Base-by-base conservation (phyloP, 129 eudicot species). In the Pseudognaphalium luteoalbum region DNA sequence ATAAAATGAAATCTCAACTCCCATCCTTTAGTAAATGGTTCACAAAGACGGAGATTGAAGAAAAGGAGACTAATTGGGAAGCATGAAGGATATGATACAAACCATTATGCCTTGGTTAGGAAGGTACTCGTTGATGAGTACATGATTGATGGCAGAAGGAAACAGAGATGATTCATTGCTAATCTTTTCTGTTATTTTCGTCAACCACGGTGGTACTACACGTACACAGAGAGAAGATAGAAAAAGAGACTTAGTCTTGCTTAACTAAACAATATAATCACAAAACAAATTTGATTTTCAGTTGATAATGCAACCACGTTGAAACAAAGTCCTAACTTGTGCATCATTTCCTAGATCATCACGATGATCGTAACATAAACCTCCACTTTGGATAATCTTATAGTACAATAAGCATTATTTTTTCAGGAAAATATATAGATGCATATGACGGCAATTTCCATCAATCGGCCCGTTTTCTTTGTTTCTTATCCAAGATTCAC, bases 21-120 rank as follows among this genome's bases (percentile, higher is more conserved):
- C 54, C 8, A 29, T 52, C 54, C 4, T 39, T 42, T 10, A 17
- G 9, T 67, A 35, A 7, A 67, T 11, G 29, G 52, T 5, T 39
- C 58, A 39, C 25, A 42, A 41, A n/a, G n/a, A n/a, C n/a, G n/a
- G 11, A 66, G 51, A 81, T 54, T 2, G 10, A 22, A 16, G 19
- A 6, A n/a, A 34, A 30, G 19, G 69, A 70, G 30, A 74, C 28
- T 35, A 74, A 60, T 17, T 11, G 12, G 32, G 69, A 37, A 73
- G 33, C 19, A 66, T 42, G 64, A 70, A 2, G 51, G 15, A 59
- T 75, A 60, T 72, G 19, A 51, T 41, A 74, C 88, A 19, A 51
- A 94, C 99, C 99, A 94, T 91, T 78, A 94, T 94, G 73, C 99
- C 99, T 85, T 94, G 99, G 77, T 87, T 77, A 25, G 99, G 96